Conservation (phyloP, 139 green algal species). For the Chlamydomonas incerta region DNA sequence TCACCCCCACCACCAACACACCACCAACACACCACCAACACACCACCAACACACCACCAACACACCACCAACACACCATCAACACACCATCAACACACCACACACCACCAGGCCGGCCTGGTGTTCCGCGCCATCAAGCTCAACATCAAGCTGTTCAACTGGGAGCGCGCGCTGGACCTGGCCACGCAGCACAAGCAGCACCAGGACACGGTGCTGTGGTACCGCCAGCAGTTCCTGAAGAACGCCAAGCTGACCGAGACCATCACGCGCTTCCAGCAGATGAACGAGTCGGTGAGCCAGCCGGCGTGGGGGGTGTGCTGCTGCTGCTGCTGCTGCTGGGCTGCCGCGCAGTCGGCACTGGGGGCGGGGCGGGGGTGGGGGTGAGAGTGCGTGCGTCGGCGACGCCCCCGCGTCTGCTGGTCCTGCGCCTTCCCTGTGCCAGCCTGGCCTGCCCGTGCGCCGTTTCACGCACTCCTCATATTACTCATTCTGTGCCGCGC, state of each 20-base stretch:
- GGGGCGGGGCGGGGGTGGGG: too few species aligned
- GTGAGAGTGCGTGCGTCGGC: too few species aligned
- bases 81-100: too few species aligned
- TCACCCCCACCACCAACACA: too few species aligned
- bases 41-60: too few species aligned
- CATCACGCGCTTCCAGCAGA: constrained; percentile 56
- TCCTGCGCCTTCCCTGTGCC: too few species aligned
- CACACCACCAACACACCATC: too few species aligned
- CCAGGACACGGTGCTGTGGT: constrained; percentile 80
- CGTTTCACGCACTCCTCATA: neutral
- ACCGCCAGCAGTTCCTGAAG: constrained; percentile 53
- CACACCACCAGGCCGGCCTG: constrained; percentile 68
- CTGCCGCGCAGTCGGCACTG: too few species aligned
- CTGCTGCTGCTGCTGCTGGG: too few species aligned
- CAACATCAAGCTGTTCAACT: constrained; percentile 78
- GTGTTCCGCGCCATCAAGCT: constrained; percentile 86
- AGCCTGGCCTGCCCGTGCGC: neutral
- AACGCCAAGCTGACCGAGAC: constrained; percentile 58
- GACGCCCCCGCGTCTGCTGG: too few species aligned
- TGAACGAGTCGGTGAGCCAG: constrained; percentile 48
- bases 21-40: too few species aligned
- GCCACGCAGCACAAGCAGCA: constrained; percentile 80
- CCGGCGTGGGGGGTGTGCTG: too few species aligned
- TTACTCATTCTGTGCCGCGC: neutral
- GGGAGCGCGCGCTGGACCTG: constrained; percentile 77